phyloP scores from a whole-genome alignment of 2,329 filamentous ascomycete genomes.

The Stemphylium vesicarium region DNA sequence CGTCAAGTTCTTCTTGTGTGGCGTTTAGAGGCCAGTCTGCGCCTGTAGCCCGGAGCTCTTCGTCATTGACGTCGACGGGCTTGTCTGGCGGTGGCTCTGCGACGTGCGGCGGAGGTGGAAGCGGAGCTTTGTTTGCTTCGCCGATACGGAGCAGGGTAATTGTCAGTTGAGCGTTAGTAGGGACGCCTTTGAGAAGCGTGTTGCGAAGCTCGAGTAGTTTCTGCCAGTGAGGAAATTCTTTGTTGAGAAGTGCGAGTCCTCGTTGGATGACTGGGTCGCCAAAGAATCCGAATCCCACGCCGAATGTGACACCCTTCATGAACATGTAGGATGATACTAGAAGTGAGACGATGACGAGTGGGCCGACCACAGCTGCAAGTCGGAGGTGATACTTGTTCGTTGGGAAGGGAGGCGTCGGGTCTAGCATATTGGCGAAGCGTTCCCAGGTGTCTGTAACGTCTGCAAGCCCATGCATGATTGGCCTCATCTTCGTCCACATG shows the following conservation, averaged over 20 bases:
- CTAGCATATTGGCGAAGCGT: constrained; percentile 64
- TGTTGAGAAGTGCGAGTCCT: constrained; percentile 65
- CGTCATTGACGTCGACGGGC: constrained; percentile 57
- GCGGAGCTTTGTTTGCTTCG: constrained; percentile 78
- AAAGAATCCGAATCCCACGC: constrained; percentile 78
- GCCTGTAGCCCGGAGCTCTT: constrained; percentile 59
- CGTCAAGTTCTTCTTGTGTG: constrained; percentile 68
- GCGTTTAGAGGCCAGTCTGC: constrained; percentile 66
- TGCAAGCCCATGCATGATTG: constrained; percentile 70
- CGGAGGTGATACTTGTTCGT: constrained; percentile 53
- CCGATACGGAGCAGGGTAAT: constrained; percentile 82
- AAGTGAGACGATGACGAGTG: constrained; percentile 51
- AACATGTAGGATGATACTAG: constrained; percentile 59
- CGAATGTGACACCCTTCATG: constrained; percentile 69
- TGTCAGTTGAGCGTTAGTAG: constrained; percentile 84
- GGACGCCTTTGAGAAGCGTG: constrained; percentile 78
- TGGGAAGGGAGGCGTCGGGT: constrained; percentile 57
- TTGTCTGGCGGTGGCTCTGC: constrained; percentile 55
- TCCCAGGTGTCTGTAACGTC: constrained; percentile 69
- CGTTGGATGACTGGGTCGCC: constrained; percentile 74
- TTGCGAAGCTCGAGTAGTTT: constrained; percentile 76
- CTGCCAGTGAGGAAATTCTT: constrained; percentile 72
- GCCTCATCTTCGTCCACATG: constrained; percentile 78
- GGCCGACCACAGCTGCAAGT: constrained; percentile 54
- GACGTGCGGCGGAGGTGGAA: constrained; percentile 66